Evolutionary conservation across 192 early-diverging fungal species (phyloP).

Genomic region (Linnemannia zychae): DNA sequence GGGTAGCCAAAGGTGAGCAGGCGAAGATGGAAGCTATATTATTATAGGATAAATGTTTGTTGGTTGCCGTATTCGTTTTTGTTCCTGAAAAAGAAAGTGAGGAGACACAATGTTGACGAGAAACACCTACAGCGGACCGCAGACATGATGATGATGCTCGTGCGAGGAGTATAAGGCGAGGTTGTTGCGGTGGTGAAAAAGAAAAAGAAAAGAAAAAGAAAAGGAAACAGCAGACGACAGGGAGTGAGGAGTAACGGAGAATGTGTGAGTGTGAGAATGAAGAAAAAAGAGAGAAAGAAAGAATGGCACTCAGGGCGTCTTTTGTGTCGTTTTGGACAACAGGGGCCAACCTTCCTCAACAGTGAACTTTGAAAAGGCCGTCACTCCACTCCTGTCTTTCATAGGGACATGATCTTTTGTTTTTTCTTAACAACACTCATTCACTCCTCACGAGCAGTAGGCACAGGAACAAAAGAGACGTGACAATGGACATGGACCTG

Average conservation of each 20-base stretch:
- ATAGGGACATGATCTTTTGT: too few species aligned
- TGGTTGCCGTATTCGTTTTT: background rate
- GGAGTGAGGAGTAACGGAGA: constrained; percentile 78
- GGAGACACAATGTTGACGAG: background rate
- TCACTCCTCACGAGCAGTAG: background rate
- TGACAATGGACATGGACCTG: constrained; percentile 24
- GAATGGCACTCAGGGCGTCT: background rate
- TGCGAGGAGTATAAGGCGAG: background rate
- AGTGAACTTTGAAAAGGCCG: too few species aligned
- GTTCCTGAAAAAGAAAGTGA: constrained; percentile 6
- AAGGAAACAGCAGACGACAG: constrained; percentile 39
- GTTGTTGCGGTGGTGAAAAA: too few species aligned
- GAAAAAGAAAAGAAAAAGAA: background rate
- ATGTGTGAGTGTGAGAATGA: constrained; percentile 41
- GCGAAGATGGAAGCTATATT: constrained; percentile 74
- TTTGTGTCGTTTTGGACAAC: too few species aligned
- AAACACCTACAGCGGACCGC: constrained; percentile 38
- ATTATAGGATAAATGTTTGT: background rate
- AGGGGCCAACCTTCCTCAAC: too few species aligned
- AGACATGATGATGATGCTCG: constrained; percentile 27
- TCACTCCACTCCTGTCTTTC: too few species aligned
- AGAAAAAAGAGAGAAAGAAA: background rate
- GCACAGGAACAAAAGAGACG: background rate
- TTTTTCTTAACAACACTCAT: background rate
- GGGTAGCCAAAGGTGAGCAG: constrained; percentile 79